A percentile compares a stretch with the other conserved stretches of the same genome.
Evolutionary conservation across 768 basidiomycete species (phyloP).

Genomic region (Trametes cingulata): DNA sequence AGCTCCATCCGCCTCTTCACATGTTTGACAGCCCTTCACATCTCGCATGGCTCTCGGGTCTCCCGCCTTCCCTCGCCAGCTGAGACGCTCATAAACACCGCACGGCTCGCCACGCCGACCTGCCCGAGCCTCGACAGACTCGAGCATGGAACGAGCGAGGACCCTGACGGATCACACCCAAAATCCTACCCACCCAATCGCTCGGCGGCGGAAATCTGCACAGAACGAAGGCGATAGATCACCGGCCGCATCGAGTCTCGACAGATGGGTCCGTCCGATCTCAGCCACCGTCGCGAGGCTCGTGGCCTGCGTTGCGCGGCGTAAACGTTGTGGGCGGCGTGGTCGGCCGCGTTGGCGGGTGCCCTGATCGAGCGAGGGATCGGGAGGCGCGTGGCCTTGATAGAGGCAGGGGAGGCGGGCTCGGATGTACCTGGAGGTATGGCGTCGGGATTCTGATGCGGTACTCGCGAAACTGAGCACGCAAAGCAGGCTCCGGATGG

Average conservation of each 20-base stretch:
- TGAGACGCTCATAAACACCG: no score
- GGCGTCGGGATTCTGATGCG: neutral
- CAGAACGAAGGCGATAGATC: no score
- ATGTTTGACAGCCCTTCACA: conserved; percentile 7
- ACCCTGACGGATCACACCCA: neutral
- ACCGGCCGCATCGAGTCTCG: neutral
- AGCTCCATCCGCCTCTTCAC: neutral
- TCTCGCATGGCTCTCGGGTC: neutral
- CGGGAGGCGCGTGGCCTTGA: neutral
- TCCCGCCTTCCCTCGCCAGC: no score
- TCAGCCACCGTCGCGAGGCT: neutral
- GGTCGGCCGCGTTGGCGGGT: neutral
- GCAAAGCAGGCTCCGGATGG: no score
- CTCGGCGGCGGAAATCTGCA: neutral
- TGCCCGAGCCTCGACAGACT: neutral
- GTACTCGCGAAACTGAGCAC: neutral
- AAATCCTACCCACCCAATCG: neutral
- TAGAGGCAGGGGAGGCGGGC: neutral
- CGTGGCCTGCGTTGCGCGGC: neutral
- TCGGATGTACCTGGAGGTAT: neutral
- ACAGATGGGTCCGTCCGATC: no score
- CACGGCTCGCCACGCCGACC: no score
- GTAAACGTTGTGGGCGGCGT: neutral
- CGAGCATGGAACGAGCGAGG: neutral
- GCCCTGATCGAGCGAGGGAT: neutral